Evolutionary conservation across 345 rosid species (phyloP).

Genomic region (Noccaea bulbosa): DNA sequence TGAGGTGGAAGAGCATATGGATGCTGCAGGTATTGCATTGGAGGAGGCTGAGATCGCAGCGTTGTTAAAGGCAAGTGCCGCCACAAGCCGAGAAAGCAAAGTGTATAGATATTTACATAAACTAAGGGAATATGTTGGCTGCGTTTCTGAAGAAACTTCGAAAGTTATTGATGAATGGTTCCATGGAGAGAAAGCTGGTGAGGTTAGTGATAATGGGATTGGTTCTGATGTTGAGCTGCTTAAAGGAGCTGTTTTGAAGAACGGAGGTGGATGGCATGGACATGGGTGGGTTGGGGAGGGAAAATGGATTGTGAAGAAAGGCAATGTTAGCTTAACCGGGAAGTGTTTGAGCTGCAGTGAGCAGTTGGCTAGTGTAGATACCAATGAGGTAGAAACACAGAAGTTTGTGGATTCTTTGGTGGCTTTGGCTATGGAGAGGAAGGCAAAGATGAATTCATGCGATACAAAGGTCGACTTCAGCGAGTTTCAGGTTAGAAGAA

Average conservation of each 20-base stretch:
- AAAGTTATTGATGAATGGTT: slow-evolving; percentile 67
- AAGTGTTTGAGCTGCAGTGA: slow-evolving; percentile 66
- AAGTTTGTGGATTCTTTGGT: slow-evolving; percentile 70
- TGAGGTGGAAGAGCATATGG: slow-evolving; percentile 83
- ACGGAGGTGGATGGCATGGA: slow-evolving; percentile 96
- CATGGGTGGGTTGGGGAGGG: slow-evolving; percentile 85
- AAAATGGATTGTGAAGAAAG: slow-evolving; percentile 64
- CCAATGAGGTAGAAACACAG: slow-evolving; percentile 63
- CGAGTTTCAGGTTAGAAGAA: slow-evolving; percentile 67
- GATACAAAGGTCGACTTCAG: slow-evolving; percentile 67
- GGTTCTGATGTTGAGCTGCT: slow-evolving; percentile 43
- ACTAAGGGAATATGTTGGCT: slow-evolving; percentile 61
- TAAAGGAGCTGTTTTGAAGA: slow-evolving; percentile 54
- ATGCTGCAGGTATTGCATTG: slow-evolving; percentile 49
- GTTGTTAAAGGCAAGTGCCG: slow-evolving; percentile 69
- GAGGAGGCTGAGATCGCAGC: slow-evolving; percentile 77
- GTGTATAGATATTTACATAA: slow-evolving; percentile 83
- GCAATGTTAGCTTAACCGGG: slow-evolving; percentile 53
- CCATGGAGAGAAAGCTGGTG: slow-evolving; percentile 43
- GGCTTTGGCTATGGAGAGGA: slow-evolving; percentile 79
- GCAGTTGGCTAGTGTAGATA: slow-evolving; percentile 69
- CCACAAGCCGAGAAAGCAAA: slow-evolving; percentile 52
- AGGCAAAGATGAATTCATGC: slow-evolving; percentile 56
- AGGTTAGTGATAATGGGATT: slow-evolving; percentile 34
- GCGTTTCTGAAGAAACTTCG: slow-evolving; percentile 62